These are phyloP conservation scores for Trebouxiophyceae sp. DNA, from an alignment of 163 green algal species.

Conservation along the genomic window DNA sequence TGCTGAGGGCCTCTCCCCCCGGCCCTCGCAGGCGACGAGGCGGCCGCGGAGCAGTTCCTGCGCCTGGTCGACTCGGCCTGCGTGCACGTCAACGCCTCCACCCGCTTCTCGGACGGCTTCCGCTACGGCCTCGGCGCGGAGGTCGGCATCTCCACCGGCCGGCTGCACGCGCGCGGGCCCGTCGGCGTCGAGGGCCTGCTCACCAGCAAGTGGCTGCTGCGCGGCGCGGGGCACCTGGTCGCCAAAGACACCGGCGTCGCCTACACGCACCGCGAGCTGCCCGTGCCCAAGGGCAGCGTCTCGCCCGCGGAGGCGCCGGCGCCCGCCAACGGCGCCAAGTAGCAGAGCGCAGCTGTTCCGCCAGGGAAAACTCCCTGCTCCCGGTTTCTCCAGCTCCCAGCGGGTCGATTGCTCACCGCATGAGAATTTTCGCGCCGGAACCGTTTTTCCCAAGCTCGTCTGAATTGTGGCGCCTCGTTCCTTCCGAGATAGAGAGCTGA, in stretches of 20 bases:
- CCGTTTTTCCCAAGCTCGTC: no score
- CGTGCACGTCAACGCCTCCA: conserved; percentile 93
- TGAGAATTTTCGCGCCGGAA: no score
- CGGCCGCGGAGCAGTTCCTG: conserved; percentile 76
- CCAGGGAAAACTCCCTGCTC: background rate
- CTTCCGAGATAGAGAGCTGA: no score
- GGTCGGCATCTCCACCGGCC: conserved; percentile 93
- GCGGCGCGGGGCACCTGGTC: conserved; percentile 82
- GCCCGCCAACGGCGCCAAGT: background rate
- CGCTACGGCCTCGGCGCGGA: conserved; percentile 33
- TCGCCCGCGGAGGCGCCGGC: background rate
- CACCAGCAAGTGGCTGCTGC: conserved; percentile 87
- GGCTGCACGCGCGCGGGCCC: conserved; percentile 94
- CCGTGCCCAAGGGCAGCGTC: conserved; percentile 6
- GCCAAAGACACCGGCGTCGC: conserved; percentile 81
- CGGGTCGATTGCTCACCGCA: no score
- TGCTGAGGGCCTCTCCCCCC: background rate
- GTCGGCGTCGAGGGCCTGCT: conserved; percentile 98
- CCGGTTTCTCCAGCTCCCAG: background rate
- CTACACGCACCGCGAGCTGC: conserved; percentile 78
- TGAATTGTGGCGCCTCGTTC: no score
- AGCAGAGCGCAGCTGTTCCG: conserved; percentile 2
- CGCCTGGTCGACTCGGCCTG: conserved; percentile 78
- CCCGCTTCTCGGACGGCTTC: conserved; percentile 94
- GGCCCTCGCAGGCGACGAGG: conserved; percentile 51